Conservation (phyloP, 23 red algal genomes). For the Gracilaria domingensis region DNA sequence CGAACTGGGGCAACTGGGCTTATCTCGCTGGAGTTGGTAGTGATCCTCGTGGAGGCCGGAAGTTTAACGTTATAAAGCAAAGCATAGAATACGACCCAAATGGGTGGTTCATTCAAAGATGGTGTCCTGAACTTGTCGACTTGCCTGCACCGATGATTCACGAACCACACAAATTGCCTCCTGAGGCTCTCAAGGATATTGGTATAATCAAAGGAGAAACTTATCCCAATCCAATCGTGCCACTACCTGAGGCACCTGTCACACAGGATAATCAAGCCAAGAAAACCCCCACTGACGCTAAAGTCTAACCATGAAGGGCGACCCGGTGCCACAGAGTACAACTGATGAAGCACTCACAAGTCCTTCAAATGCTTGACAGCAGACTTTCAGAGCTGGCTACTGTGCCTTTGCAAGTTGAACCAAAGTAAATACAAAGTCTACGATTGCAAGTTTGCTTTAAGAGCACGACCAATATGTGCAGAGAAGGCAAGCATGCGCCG, state of each 20-base stretch:
- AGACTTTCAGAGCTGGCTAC: not conserved
- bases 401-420: not conserved
- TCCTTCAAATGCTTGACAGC: not conserved
- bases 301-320: not conserved
- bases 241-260: conserved; percentile 20
- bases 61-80: conserved; percentile 92
- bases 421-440: not conserved
- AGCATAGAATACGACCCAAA: conserved; percentile 77
- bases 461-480: too few relatives aligned
- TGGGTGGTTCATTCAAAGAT: conserved; percentile 70
- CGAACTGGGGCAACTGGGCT: conserved; percentile 96
- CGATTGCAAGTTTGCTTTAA: not conserved
- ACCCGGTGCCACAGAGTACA: too few relatives aligned
- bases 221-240: conserved; percentile 60
- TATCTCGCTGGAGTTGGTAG: conserved; percentile 90
- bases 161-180: conserved; percentile 56
- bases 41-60: conserved; percentile 85
- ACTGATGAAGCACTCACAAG: too few relatives aligned
- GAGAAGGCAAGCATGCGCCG: not conserved
- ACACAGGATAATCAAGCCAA: not conserved
- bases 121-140: conserved; percentile 83
- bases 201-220: conserved; percentile 51
- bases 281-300: not conserved
- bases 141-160: conserved; percentile 74
- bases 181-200: conserved; percentile 37